Evolutionary conservation across 768 basidiomycete genomes (phyloP).

Genomic region (Phaeolepiota aurea): DNA sequence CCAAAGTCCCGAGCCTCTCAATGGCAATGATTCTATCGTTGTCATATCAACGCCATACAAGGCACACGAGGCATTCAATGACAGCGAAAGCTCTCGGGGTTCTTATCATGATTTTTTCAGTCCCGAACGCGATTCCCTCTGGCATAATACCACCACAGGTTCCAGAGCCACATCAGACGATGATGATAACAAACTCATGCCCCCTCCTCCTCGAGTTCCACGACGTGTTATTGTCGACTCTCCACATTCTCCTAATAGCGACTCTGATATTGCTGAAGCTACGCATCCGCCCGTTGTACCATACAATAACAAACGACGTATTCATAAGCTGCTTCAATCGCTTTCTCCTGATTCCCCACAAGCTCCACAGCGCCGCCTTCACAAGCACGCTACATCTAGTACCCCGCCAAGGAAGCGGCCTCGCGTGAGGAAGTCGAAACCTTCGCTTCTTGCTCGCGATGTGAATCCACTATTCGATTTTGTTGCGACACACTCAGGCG

Average conservation of each 20-base stretch:
- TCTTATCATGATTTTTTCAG: not conserved
- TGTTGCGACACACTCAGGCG: conserved; percentile 74
- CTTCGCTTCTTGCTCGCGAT: conserved; percentile 16
- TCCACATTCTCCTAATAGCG: conserved; percentile 1
- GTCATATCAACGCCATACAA: not conserved
- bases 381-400: conserved; percentile 23
- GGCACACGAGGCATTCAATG: not conserved
- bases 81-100: not conserved
- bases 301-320: conserved; percentile 11
- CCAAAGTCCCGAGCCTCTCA: not conserved
- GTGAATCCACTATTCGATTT: conserved; percentile 47
- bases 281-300: conserved; percentile 20
- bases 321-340: conserved; percentile 25
- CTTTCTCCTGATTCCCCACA: conserved; percentile 19
- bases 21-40: not conserved
- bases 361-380: conserved; percentile 28
- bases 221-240: conserved; percentile 1
- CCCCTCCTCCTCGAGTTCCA: conserved; percentile 17
- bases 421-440: conserved; percentile 11
- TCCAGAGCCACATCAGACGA: conserved; percentile 2
- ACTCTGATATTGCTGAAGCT: conserved; percentile 12
- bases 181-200: conserved; percentile 13
- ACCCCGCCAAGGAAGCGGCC: conserved; percentile 13
- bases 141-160: not conserved
- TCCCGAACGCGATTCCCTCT: not conserved